phyloP scores from a whole-genome alignment of 2,329 filamentous ascomycete species.

The Aureobasidium namibiae region DNA sequence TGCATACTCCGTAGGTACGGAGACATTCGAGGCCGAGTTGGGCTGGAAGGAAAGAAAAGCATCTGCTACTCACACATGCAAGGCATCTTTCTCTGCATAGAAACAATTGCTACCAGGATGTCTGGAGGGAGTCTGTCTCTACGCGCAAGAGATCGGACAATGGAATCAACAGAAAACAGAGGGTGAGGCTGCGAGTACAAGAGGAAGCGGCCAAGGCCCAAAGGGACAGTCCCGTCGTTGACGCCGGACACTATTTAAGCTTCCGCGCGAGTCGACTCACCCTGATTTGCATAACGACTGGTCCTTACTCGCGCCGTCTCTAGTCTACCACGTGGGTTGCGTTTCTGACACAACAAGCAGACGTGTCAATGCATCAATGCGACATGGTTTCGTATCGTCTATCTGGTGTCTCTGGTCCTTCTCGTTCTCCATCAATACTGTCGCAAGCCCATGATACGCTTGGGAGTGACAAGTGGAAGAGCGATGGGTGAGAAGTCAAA shows the following conservation, averaged over 20 bases:
- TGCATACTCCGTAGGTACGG: no score
- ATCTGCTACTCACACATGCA: constrained; percentile 11
- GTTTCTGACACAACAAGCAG: background rate
- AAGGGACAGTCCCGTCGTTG: background rate
- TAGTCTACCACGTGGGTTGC: background rate
- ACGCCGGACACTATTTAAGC: background rate
- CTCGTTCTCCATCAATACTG: background rate
- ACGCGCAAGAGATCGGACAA: background rate
- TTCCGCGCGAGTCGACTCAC: background rate
- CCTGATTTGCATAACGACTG: background rate
- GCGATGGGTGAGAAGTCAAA: constrained; percentile 10
- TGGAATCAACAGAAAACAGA: constrained; percentile 1
- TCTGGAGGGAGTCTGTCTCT: background rate
- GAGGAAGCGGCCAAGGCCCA: background rate
- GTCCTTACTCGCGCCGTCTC: background rate
- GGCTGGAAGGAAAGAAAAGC: background rate
- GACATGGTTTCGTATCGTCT: constrained; percentile 9
- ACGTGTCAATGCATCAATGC: background rate
- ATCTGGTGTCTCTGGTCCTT: background rate
- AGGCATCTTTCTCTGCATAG: background rate
- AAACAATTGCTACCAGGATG: background rate
- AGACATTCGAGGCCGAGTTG: background rate
- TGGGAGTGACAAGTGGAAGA: background rate
- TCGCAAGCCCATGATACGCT: background rate
- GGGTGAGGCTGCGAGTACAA: background rate